Base-by-base conservation (phyloP, 2,329 filamentous ascomycete genomes). In the Nothomitra cinnamomea region DNA sequence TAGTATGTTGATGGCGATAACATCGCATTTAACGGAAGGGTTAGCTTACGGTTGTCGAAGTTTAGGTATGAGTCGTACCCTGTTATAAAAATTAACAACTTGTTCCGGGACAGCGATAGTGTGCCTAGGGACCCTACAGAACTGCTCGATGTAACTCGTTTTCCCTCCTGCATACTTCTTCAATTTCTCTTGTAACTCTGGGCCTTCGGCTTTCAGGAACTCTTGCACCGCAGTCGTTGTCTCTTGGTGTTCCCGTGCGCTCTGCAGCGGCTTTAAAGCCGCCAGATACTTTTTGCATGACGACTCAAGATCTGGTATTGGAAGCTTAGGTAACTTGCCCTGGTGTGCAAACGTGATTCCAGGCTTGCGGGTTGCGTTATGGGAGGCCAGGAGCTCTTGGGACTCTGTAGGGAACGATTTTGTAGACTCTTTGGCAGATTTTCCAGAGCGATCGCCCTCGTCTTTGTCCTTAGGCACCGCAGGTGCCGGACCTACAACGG, bases 41-140 rank as follows among this genome's bases (percentile, higher is more conserved):
- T 49, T 10, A 51, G 61, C 69, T 66, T 57, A 72, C 70, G 89
- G 63, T 95, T 96, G 65, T 96, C 92, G 64, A 84, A 98, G 70
- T 96, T 96, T 58, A 98, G 75, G 64, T 96, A 98, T 28, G 92
- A 96, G 66, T 98, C 92, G 65, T 96, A 96, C 92, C 89, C 89
- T 95, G 57, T 19, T 7, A 6, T 1, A 41, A n/a, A 3, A 13
- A 13, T 5, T 21, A 15, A 28, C 5, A 41, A 3, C 15, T n/a
- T 41, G 21, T 28, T 10, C 10, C 4, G 28, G 5, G 10, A 4
- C 28, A 32, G 10, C 10, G 10, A 10, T 10, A 32, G 10, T 32
- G 10, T 32, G 28, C 28, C 28, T 32, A 10, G 28, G 28, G 10
- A 10, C 28, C 86, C 65, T 77, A 95, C 90, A 98, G 62, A 98